These are phyloP conservation scores for Trypanosoma lewisi DNA, from an alignment of 208 protist species.

Conservation along the genomic window DNA sequence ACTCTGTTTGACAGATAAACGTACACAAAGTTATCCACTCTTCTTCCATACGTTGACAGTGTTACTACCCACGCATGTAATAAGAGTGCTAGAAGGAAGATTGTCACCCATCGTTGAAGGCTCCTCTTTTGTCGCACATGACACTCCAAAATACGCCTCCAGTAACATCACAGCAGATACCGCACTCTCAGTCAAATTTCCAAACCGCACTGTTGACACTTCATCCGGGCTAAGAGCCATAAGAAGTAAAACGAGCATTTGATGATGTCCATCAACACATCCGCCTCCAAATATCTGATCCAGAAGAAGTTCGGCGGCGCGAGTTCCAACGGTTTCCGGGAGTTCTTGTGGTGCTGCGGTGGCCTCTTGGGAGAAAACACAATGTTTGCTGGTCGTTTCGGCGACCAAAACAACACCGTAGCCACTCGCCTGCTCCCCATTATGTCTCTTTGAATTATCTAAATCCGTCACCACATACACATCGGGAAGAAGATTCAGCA, in stretches of 20 bases:
- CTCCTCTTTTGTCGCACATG: conserved; percentile 80
- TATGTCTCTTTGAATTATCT: conserved; percentile 53
- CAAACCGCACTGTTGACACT: conserved; percentile 90
- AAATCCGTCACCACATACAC: conserved; percentile 93
- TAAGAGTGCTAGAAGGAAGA: conserved; percentile 60
- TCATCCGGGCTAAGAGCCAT: conserved; percentile 92
- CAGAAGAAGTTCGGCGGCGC: conserved; percentile 71
- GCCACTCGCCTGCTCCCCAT: conserved; percentile 61
- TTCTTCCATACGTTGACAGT: conserved; percentile 86
- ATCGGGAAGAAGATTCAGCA: conserved; percentile 90
- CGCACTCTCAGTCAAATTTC: conserved; percentile 56
- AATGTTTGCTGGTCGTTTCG: conserved; percentile 88
- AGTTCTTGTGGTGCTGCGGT: conserved; percentile 59
- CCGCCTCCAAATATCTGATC: conserved; percentile 88
- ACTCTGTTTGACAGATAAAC: conserved; percentile 19
- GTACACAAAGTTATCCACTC: conserved; percentile 24
- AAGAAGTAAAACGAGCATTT: conserved; percentile 88
- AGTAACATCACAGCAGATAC: conserved; percentile 84
- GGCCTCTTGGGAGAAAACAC: conserved; percentile 84
- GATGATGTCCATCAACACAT: conserved; percentile 88
- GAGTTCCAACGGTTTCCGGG: conserved; percentile 84
- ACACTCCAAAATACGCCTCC: conserved; percentile 85
- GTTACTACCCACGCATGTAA: conserved; percentile 88
- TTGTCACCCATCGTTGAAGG: conserved; percentile 43
- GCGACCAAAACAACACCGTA: conserved; percentile 92